Base-by-base conservation (phyloP, 2,329 filamentous ascomycete genomes). In the Leptographium wingfieldii region DNA sequence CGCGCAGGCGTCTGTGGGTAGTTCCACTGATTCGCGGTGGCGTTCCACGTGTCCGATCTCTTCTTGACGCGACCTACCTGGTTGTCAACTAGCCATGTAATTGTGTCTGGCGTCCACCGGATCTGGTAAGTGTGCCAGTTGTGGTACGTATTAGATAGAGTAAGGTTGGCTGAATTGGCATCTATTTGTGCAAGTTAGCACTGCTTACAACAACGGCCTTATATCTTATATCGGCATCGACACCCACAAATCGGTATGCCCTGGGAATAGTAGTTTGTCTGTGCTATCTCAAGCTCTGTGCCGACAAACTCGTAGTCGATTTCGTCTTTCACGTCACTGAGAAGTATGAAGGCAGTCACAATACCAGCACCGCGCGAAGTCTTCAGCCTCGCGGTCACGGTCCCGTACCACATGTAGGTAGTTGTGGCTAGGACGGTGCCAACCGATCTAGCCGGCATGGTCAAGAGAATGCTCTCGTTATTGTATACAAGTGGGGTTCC, bases 181-280 rank as follows among this genome's bases (percentile, higher is more conserved):
- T 95, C 89, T 94, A 65, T 11, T 16, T 6, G 16, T 27, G 14
- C 38, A 3, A 27, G 22, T 29, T n/a, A 56, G 38, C 40, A 48
- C 3, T 43, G 4, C 5, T 7, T 16, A 7, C 11, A 35, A 35
- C 33, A 40, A 2, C 14, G 29, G 22, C 22, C 22, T 22, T 22
- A 22, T 22, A 22, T 22, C 22, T 22, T 22, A n/a, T 46, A 19
- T 6, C 22, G 43, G 16, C 43, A 46, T n/a, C 19, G 22, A 46
- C 14, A 70, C 89, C 78, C 78, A 95, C 90, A 97, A 72, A 92
- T 80, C 48, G 90, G 86, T 64, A 96, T 86, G 69, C 94, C 94
- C 76, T 96, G 92, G 76, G 87, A 96, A 76, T 96, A 99, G 78
- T 85, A 99, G 77, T 99, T 99, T 70, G 91, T 94, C 77, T 99